Conservation (phyloP, 352 stramenopile genomes). For the Globisporangium parvum region DNA sequence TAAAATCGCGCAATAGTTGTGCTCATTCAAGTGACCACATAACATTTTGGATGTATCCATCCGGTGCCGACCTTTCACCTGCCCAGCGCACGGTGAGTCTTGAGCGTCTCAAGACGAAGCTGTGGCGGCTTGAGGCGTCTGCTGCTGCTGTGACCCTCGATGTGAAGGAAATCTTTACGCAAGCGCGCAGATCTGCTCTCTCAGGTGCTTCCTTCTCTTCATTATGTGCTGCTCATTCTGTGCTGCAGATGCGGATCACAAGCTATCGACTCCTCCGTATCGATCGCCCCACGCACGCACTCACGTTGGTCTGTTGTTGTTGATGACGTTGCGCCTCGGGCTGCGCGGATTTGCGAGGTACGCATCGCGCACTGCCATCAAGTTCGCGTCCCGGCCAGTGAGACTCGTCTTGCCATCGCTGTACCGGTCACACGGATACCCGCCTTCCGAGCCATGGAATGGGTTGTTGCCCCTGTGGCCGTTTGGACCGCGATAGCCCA, state of each 20-base stretch:
- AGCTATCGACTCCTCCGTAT: not conserved
- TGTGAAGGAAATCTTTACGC: too few species aligned
- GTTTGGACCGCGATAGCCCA: constrained; percentile 52
- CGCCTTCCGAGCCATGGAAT: constrained; percentile 26
- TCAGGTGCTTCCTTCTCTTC: not conserved
- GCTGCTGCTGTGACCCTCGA: too few species aligned
- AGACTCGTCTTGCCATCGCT: constrained; percentile 39
- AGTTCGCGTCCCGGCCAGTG: constrained; percentile 30
- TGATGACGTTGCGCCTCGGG: constrained; percentile 11
- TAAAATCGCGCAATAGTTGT: too few species aligned
- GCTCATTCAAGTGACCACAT: too few species aligned
- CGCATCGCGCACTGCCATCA: constrained; percentile 22
- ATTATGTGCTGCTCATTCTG: not conserved
- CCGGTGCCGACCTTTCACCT: too few species aligned
- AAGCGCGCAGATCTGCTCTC: not conserved
- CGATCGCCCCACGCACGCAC: not conserved
- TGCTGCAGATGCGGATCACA: not conserved
- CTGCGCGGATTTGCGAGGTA: constrained; percentile 18
- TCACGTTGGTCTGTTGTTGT: constrained; percentile 7
- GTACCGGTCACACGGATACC: constrained; percentile 57
- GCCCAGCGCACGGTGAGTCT: too few species aligned
- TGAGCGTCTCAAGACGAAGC: too few species aligned
- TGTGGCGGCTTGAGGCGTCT: too few species aligned
- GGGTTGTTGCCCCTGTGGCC: constrained; percentile 52
- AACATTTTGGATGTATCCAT: too few species aligned